phyloP scores from a whole-genome alignment of 768 basidiomycete genomes.

The Naganishia randhawae region DNA sequence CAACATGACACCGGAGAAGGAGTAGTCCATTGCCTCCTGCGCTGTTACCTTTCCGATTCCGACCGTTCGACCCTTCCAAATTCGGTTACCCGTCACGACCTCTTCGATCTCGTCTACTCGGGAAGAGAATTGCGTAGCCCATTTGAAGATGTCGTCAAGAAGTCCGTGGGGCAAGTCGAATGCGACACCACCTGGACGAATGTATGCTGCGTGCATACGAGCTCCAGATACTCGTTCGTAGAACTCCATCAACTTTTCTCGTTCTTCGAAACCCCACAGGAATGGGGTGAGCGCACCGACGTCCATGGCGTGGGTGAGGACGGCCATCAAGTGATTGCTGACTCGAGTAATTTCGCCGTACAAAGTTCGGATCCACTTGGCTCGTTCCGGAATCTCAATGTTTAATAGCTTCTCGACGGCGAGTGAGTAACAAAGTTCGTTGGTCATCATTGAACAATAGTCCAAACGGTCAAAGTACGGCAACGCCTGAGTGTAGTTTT shows the following conservation, averaged over 20 bases:
- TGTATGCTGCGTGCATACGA: slow-evolving; percentile 94
- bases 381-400: slow-evolving; percentile 91
- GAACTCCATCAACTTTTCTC: slow-evolving; percentile 99
- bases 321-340: slow-evolving; percentile 95
- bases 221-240: slow-evolving; percentile 99
- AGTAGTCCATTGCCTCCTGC: slow-evolving; percentile 83
- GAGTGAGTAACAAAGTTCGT: slow-evolving; percentile 92
- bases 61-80: slow-evolving; percentile 94
- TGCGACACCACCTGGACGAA: slow-evolving; percentile 94
- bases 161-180: slow-evolving; percentile 97
- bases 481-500: slow-evolving; percentile 93
- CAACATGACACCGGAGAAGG: slow-evolving; percentile 95
- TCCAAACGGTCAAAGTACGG: slow-evolving; percentile 99
- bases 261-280: slow-evolving; percentile 99
- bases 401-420: slow-evolving; percentile 98
- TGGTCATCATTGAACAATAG: slow-evolving; percentile 99
- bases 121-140: slow-evolving; percentile 88
- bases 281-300: slow-evolving; percentile 97
- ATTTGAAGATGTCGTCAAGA: slow-evolving; percentile 96
- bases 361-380: slow-evolving; percentile 95
- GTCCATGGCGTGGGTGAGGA: slow-evolving; percentile 66
- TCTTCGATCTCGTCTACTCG: slow-evolving; percentile 97
- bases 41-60: slow-evolving; percentile 87
- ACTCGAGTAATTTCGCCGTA: slow-evolving; percentile 97
- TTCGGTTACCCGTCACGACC: slow-evolving; percentile 93